Conservation (phyloP, 1,284 basidiomycete species). For the Earliella scabrosa region DNA sequence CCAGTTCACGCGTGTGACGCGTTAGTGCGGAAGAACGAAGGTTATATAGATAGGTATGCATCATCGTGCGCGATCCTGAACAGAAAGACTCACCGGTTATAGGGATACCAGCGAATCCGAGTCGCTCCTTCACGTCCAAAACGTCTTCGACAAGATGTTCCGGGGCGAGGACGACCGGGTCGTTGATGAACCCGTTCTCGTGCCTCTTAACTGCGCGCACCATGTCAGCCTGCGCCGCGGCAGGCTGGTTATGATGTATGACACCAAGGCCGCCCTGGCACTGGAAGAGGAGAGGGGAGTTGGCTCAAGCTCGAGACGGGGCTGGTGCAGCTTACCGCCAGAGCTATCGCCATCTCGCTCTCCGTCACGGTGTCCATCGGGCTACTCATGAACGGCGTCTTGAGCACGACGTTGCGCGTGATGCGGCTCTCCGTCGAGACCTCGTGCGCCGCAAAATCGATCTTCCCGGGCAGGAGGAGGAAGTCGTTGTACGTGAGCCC, state of each 20-base stretch:
- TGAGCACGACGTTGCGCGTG: conserved; percentile 91
- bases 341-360: conserved; percentile 94
- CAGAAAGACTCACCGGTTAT: conserved; percentile 80
- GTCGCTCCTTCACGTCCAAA: conserved; percentile 88
- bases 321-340: conserved; percentile 69
- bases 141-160: conserved; percentile 87
- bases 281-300: conserved; percentile 42
- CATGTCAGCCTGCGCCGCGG: conserved; percentile 93
- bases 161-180: conserved; percentile 88
- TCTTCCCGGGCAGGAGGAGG: conserved; percentile 93
- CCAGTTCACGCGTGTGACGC: conserved; percentile 70
- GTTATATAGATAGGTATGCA: conserved; percentile 59
- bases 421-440: conserved; percentile 88
- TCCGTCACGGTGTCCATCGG: conserved; percentile 99
- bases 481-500: conserved; percentile 98
- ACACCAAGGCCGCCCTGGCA: conserved; percentile 97
- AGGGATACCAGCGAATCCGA: conserved; percentile 97
- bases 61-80: conserved; percentile 35
- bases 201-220: conserved; percentile 97
- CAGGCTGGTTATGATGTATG: conserved; percentile 96
- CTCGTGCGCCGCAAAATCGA: conserved; percentile 87
- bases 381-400: conserved; percentile 96
- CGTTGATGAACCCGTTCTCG: conserved; percentile 98
- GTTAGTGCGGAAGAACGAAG: conserved; percentile 91
- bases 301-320: conserved; percentile 22